Conservation (phyloP, 2,329 filamentous ascomycete species). For the Fusarium cyanostomum region DNA sequence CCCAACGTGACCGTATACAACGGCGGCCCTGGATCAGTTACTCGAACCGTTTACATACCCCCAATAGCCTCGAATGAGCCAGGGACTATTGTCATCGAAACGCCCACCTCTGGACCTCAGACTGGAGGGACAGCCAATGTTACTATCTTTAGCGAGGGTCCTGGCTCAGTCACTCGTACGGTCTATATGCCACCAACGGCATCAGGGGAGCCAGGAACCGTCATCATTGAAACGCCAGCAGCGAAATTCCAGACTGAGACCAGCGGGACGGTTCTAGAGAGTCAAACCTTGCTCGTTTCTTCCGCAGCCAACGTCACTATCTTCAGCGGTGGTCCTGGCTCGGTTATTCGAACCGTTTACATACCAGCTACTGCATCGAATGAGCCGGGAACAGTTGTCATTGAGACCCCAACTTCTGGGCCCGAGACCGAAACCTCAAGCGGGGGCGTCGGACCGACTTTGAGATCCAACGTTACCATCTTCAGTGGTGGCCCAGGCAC, state of each 20-base stretch:
- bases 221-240: constrained; percentile 13
- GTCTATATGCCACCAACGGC: neutral
- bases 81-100: neutral
- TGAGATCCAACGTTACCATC: constrained; percentile 2
- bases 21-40: neutral
- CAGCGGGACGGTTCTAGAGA: too few species aligned
- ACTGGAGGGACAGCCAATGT: neutral
- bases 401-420: neutral
- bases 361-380: neutral
- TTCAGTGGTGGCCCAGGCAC: neutral
- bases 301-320: neutral
- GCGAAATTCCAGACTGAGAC: neutral
- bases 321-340: neutral
- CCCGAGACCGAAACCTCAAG: neutral
- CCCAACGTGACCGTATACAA: neutral
- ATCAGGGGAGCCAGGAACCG: constrained; percentile 7
- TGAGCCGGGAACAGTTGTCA: constrained; percentile 5
- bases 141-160: neutral
- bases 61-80: neutral
- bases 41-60: neutral
- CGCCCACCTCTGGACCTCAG: neutral
- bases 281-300: too few species aligned
- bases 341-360: neutral
- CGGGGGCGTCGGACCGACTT: too few species aligned
- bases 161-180: neutral